Base-by-base conservation (phyloP, 306 rosid species). In the Gynostemma pentaphyllum region DNA sequence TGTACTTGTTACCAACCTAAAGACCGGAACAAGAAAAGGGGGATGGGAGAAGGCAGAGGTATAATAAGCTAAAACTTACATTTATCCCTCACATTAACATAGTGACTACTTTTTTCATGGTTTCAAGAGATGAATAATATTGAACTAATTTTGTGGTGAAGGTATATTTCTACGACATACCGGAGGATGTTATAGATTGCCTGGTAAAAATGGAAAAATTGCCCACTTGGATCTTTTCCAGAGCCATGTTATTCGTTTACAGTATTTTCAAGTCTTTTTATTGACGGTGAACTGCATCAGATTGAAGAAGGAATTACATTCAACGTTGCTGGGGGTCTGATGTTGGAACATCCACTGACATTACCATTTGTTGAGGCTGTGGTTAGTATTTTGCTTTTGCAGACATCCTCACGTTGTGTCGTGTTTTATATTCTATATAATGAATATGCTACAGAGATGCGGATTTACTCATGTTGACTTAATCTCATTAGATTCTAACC, bases 41-140 rank as follows among this genome's bases (percentile, higher is more conserved):
- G 95, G 82, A 48, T 92, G 96, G 94, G 78, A 85, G 11, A 78
- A 85, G 59, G 95, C 96, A 19, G 98, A 92, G 98, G 98, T 92
- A 79, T 18, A 36, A 4, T 53, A 23, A 51, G 24, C 70, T 32
- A 47, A 34, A 18, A 32, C 30, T 66, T 18, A 47, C 28, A 32
- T 34, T 45, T 40, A 24, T 5, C 13, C 36, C 22, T 61, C 23
- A 2, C 36, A 15, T 40, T 42, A 41, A 61, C 37, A 29, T 37
- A 41, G 26, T 45, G 36, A 14, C 52, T n/a, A 24, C 37, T 24
- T 62, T n/a, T 42, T 24, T 11, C 48, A 22, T 15, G 22, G 45
- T 57, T 9, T 6, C 10, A 39, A 14, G 14, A 52, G 19, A 24
- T 42, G 36, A 51, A 16, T 55, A 57, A 54, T 12, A 22, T 66